Evolutionary conservation across 176 grass and related monocot genomes (phyloP).

Genomic region (Oryza meyeriana): DNA sequence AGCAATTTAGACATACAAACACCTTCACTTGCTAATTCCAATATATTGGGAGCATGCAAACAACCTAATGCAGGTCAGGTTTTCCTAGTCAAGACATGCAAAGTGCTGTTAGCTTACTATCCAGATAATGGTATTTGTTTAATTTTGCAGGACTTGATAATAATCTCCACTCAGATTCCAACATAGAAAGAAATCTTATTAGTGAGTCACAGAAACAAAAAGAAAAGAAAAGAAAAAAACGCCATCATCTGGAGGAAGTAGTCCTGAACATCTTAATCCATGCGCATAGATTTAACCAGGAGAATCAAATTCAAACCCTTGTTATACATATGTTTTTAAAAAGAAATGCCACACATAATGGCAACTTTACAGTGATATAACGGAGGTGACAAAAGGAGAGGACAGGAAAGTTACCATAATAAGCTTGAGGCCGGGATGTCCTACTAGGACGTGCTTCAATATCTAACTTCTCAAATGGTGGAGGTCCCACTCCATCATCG

Average conservation of each 20-base stretch:
- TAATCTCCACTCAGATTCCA: background rate
- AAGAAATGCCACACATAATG: background rate
- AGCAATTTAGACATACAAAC: background rate
- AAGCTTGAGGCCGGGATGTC: constrained; percentile 29
- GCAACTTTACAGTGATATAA: background rate
- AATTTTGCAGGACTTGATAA: constrained; percentile 16
- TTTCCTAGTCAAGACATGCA: background rate
- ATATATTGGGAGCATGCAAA: background rate
- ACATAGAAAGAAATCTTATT: background rate
- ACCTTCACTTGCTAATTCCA: background rate
- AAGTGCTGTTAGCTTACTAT: background rate
- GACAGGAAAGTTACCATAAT: constrained; percentile 38
- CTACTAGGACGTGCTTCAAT: constrained; percentile 28
- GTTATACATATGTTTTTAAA: background rate
- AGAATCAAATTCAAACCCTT: background rate
- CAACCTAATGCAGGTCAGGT: background rate
- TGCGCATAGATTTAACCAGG: background rate
- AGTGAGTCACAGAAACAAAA: background rate
- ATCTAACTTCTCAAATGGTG: constrained; percentile 86
- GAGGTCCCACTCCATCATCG: constrained; percentile 67
- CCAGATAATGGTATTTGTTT: background rate
- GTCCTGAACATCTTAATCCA: background rate
- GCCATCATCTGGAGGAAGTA: background rate
- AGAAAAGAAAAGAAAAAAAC: too few relatives aligned
- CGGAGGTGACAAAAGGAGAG: constrained; percentile 12